These are phyloP conservation scores for Periconia macrospinosa DNA, from an alignment of 2,329 filamentous ascomycete species.

Conservation along the genomic window DNA sequence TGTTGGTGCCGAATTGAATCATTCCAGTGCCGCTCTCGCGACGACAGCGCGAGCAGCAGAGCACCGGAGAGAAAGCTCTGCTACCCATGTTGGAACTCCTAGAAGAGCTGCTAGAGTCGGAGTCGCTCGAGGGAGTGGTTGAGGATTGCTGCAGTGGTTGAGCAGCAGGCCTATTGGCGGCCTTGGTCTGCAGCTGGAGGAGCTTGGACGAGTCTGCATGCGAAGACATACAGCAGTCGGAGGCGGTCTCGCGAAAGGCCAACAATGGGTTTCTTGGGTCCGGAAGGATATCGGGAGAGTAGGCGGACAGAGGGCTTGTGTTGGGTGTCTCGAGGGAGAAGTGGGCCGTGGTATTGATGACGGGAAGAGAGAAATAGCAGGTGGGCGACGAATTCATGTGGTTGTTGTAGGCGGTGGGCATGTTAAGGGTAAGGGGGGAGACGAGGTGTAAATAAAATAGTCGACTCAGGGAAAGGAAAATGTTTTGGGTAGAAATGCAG, in stretches of 20 bases:
- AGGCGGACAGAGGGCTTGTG: conserved; percentile 22
- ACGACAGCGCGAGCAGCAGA: conserved; percentile 41
- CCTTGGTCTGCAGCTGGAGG: conserved; percentile 43
- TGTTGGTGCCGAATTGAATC: conserved; percentile 43
- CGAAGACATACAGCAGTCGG: conserved; percentile 20
- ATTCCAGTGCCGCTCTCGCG: conserved; percentile 32
- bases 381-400: conserved; percentile 11
- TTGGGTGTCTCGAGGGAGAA: conserved; percentile 38
- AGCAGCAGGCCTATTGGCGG: conserved; percentile 36
- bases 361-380: conserved; percentile 40
- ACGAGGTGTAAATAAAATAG: neutral
- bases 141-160: conserved; percentile 27
- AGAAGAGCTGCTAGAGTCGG: conserved; percentile 8
- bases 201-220: conserved; percentile 36
- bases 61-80: conserved; percentile 13
- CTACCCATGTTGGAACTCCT: conserved; percentile 9
- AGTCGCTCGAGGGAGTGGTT: conserved; percentile 11
- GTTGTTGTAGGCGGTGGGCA: conserved; percentile 3
- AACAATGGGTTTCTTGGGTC: conserved; percentile 41
- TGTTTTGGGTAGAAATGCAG: neutral
- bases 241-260: conserved; percentile 26
- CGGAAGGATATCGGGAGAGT: conserved; percentile 25
- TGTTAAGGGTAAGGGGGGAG: conserved; percentile 4
- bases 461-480: no score
- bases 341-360: conserved; percentile 20